Percentiles rank a stretch among this genome's conserved stretches.
These are phyloP conservation scores for Ogataea pilisensis DNA, from an alignment of 805 yeast species.

Conservation along the genomic window DNA sequence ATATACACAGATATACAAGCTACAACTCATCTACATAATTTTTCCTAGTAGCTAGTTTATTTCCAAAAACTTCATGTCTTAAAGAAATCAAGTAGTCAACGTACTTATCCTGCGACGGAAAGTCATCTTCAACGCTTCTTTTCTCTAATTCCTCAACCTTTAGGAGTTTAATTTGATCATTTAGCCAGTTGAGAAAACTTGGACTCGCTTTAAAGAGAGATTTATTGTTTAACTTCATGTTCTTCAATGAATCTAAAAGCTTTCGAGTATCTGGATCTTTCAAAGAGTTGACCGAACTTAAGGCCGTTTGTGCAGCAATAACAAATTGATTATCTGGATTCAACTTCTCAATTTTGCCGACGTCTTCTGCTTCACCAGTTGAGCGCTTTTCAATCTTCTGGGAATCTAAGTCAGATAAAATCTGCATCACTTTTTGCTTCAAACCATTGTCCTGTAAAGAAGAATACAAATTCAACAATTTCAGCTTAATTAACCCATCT, in stretches of 20 bases:
- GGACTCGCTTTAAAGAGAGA: conserved; percentile 32
- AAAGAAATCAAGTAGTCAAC: conserved; percentile 25
- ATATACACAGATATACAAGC: neutral
- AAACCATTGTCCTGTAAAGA: conserved; percentile 19
- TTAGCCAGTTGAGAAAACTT: conserved; percentile 62
- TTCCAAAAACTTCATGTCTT: conserved; percentile 74
- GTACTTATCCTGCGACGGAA: conserved; percentile 21
- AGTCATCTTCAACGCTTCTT: conserved; percentile 20
- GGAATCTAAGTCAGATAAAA: conserved; percentile 40
- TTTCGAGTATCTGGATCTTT: conserved; percentile 39
- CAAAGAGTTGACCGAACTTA: conserved; percentile 23
- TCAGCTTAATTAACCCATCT: conserved; percentile 15
- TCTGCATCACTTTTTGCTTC: conserved; percentile 39
- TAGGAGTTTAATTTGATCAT: conserved; percentile 35
- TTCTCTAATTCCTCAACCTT: conserved; percentile 12
- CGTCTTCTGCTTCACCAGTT: conserved; percentile 8
- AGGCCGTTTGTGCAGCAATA: conserved; percentile 31
- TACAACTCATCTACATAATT: conserved; percentile 50
- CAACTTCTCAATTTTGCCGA: neutral
- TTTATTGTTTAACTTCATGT: conserved; percentile 28
- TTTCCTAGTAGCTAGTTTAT: conserved; percentile 66
- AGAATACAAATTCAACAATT: conserved; percentile 24
- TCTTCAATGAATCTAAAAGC: conserved; percentile 37
- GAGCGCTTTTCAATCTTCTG: conserved; percentile 7
- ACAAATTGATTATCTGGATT: conserved; percentile 33